These are phyloP conservation scores for Spatholobus suberectus DNA, from an alignment of 306 rosid species.

Conservation along the genomic window DNA sequence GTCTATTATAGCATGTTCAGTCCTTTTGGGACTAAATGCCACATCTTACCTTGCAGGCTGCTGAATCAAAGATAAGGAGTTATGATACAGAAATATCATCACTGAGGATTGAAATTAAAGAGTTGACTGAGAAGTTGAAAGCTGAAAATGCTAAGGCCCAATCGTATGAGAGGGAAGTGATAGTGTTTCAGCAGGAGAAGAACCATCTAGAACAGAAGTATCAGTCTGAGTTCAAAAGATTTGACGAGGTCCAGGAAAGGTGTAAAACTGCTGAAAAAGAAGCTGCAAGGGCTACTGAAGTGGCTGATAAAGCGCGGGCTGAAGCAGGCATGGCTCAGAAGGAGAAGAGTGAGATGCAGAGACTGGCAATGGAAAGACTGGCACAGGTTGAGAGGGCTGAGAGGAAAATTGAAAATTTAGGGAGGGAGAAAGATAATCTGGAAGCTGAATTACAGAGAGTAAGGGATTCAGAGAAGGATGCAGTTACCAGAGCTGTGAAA, in stretches of 20 bases:
- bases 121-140: conserved; percentile 68
- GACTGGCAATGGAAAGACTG: conserved; percentile 82
- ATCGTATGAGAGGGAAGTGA: conserved; percentile 77
- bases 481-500: conserved; percentile 57
- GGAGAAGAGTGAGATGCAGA: conserved; percentile 89
- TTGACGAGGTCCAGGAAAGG: conserved; percentile 83
- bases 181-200: conserved; percentile 78
- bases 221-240: conserved; percentile 73
- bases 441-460: conserved; percentile 58
- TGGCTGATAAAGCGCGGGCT: conserved; percentile 83
- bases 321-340: conserved; percentile 75
- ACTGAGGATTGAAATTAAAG: conserved; percentile 69
- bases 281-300: conserved; percentile 79
- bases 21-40: conserved; percentile 1
- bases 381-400: conserved; percentile 82
- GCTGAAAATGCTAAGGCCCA: conserved; percentile 66
- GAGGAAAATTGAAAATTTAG: conserved; percentile 74
- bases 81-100: conserved; percentile 72
- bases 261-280: conserved; percentile 79
- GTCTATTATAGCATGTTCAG: neutral
- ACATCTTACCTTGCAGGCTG: conserved; percentile 67
- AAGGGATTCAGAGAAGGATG: conserved; percentile 69
- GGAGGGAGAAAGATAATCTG: conserved; percentile 67
- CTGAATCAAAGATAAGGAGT: conserved; percentile 78
- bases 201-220: conserved; percentile 76